Conservation (phyloP, 495 filamentous ascomycete species). For the Aspergillus olivimuriae region DNA sequence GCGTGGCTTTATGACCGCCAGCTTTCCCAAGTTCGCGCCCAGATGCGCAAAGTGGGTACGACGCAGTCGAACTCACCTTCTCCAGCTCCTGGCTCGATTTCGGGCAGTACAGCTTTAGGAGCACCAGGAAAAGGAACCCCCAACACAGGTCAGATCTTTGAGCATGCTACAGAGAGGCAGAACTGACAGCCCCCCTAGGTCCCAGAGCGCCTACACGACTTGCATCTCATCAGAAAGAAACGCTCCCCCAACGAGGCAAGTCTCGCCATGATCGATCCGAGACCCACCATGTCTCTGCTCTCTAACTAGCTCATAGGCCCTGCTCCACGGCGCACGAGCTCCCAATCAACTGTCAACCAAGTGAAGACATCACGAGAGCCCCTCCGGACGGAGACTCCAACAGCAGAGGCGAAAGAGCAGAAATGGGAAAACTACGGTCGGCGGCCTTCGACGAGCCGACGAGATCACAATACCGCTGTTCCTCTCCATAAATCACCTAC, state of each 20-base stretch:
- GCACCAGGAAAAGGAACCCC: slow-evolving; percentile 53
- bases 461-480: slow-evolving; percentile 19
- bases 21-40: slow-evolving; percentile 77
- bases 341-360: slow-evolving; percentile 49
- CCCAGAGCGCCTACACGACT: slow-evolving; percentile 54
- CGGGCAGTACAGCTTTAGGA: slow-evolving; percentile 42
- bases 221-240: slow-evolving; percentile 56
- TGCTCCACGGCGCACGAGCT: slow-evolving; percentile 45
- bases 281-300: not conserved
- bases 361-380: slow-evolving; percentile 22
- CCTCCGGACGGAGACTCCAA: slow-evolving; percentile 42
- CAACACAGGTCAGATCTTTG: slow-evolving; percentile 54
- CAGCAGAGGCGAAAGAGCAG: slow-evolving; percentile 27
- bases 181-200: slow-evolving; percentile 30
- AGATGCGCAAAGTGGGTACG: slow-evolving; percentile 71
- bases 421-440: slow-evolving; percentile 30
- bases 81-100: slow-evolving; percentile 43
- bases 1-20: slow-evolving; percentile 94
- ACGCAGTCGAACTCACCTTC: slow-evolving; percentile 40
- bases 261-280: not conserved
- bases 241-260: slow-evolving; percentile 41
- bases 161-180: too few relatives aligned
- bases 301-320: slow-evolving; percentile 13
- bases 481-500: slow-evolving; percentile 28
- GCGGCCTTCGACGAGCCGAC: slow-evolving; percentile 24